Conservation (phyloP, 768 basidiomycete species). For the Neoboletus subvelutipes region DNA sequence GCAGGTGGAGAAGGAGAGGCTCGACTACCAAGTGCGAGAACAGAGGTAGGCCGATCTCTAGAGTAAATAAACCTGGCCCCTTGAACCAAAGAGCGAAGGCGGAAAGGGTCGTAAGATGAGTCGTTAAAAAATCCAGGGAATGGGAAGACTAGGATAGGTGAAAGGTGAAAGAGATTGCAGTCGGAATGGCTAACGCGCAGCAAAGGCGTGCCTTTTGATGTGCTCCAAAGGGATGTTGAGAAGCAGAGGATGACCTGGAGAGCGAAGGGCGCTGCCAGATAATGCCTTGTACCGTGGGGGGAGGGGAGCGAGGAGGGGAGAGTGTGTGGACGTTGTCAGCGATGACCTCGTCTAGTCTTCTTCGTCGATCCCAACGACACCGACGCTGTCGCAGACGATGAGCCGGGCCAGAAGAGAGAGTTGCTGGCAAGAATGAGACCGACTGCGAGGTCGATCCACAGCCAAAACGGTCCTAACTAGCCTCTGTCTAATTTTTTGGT, state of each 20-base stretch:
- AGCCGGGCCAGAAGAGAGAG: slow-evolving; percentile 32
- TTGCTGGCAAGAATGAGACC: slow-evolving; percentile 41
- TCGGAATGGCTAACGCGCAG: slow-evolving; percentile 77
- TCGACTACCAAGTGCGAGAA: slow-evolving; percentile 44
- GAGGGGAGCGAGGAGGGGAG: not conserved
- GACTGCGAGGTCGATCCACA: slow-evolving; percentile 49
- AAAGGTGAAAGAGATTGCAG: slow-evolving; percentile 27
- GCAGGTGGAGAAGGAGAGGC: slow-evolving; percentile 46
- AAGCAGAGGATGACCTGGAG: slow-evolving; percentile 20
- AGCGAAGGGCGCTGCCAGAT: slow-evolving; percentile 14
- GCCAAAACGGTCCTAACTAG: slow-evolving; percentile 33
- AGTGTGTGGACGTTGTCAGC: slow-evolving; percentile 21
- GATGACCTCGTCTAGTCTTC: slow-evolving; percentile 33
- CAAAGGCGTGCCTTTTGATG: slow-evolving; percentile 89
- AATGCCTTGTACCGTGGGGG: slow-evolving; percentile 22
- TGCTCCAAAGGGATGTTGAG: slow-evolving; percentile 35
- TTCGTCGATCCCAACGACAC: slow-evolving; percentile 40
- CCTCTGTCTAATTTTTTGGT: slow-evolving; percentile 19
- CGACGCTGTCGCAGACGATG: slow-evolving; percentile 44
- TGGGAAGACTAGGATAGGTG: slow-evolving; percentile 31
- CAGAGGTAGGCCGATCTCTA: slow-evolving; percentile 43
- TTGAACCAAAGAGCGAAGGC: slow-evolving; percentile 39
- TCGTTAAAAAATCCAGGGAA: slow-evolving; percentile 54
- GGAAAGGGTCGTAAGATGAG: slow-evolving; percentile 59
- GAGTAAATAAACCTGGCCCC: slow-evolving; percentile 41